Base-by-base conservation (phyloP, 805 yeast genomes). In the Lachancea kluyveri region DNA sequence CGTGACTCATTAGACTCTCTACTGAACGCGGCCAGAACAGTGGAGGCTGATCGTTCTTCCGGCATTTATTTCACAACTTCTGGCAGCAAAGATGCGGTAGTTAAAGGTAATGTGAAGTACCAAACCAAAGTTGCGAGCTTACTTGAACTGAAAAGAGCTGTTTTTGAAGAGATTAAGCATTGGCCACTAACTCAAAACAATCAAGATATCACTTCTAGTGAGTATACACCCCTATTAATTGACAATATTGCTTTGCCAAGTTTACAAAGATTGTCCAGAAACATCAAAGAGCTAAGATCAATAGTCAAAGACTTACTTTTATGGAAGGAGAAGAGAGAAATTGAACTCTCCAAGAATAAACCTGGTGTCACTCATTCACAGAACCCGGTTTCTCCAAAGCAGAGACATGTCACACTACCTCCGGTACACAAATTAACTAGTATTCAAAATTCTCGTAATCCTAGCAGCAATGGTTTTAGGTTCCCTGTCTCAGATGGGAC, bases 21-120 rank as follows among this genome's bases (percentile, higher is more conserved):
- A 28, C 46, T 48, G 45, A 40, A 43, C 23, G 53, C 51, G 3
- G 48, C 48, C 9, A 39, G 42, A 14, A 36, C 46, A 9, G 31
- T 40, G 6, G 48, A 35, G 25, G 34, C 34, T 18, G 37, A 28
- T 14, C 31, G 42, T 16, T 16, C 11, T 28, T 12, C 16, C 10
- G n/a, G 4, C 5, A 28, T 19, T 19, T 20, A 12, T 6, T 5
- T 6, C 7, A n/a, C 17, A 14, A 9, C 27, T 6, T n/a, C 8
- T 27, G 19, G 26, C 32, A 28, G 30, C 36, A n/a, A 26, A 28
- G 16, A 33, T 21, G 19, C 31, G 16, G 3, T 21, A 29, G 7
- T 22, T 17, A 21, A 24, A 16, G 8, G 31, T 36, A 36, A 41
- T 18, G 26, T 28, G 22, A 30, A 26, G 10, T 43, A 41, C 17